A percentile compares a stretch with the other conserved stretches of the same genome.
These are phyloP conservation scores for Colletotrichum filicis DNA, from an alignment of 2,329 filamentous ascomycete genomes.

Conservation along the genomic window DNA sequence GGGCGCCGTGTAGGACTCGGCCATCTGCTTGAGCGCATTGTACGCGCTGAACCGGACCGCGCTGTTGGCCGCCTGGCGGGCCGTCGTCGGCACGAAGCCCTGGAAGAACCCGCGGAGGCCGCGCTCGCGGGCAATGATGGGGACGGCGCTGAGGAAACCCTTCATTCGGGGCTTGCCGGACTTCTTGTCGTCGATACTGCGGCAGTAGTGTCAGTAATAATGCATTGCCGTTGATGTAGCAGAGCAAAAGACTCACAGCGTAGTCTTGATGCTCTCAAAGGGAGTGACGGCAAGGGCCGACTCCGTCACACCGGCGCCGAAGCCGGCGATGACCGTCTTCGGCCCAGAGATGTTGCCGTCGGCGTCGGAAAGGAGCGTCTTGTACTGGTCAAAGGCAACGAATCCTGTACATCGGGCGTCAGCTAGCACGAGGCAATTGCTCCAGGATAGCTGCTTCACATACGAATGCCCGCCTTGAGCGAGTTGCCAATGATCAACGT, in stretches of 20 bases:
- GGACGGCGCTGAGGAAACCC: conserved; percentile 91
- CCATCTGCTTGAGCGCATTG: conserved; percentile 89
- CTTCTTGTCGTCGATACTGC: conserved; percentile 96
- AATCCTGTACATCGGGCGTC: conserved; percentile 68
- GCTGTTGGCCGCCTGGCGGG: conserved; percentile 93
- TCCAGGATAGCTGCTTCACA: conserved; percentile 44
- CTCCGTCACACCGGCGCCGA: conserved; percentile 94
- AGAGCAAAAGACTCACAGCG: conserved; percentile 66
- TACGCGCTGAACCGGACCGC: conserved; percentile 92
- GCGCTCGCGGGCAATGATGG: conserved; percentile 87
- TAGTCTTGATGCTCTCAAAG: conserved; percentile 98
- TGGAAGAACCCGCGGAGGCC: conserved; percentile 95
- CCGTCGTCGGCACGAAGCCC: conserved; percentile 94
- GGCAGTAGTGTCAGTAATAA: not conserved
- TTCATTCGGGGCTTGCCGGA: conserved; percentile 84
- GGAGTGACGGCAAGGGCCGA: conserved; percentile 93
- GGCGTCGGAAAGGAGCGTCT: conserved; percentile 81
- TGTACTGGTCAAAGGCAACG: conserved; percentile 96
- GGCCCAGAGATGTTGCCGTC: conserved; percentile 92
- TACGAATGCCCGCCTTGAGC: conserved; percentile 93
- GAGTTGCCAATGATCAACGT: conserved; percentile 97
- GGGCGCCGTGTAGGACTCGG: conserved; percentile 90
- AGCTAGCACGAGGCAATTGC: conserved; percentile 8
- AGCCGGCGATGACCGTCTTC: conserved; percentile 90
- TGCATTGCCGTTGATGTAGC: not conserved